Percentiles rank a stretch among this genome's conserved stretches.
Conservation (phyloP, 768 basidiomycete species). For the Naganishia onofrii region DNA sequence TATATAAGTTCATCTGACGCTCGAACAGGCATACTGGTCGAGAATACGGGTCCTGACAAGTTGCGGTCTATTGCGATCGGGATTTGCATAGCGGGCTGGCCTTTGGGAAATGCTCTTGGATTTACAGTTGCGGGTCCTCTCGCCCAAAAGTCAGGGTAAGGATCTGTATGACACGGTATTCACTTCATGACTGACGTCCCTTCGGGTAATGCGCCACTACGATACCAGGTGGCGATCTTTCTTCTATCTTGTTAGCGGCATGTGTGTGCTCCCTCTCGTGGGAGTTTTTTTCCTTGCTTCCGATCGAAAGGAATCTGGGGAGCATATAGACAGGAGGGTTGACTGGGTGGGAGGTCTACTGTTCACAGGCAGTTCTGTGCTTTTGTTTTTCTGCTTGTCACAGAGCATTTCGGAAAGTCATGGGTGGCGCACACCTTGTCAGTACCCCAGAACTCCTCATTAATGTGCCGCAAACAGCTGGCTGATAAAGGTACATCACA, state of each 20-base stretch:
- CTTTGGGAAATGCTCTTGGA: not conserved
- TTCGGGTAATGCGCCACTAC: no score
- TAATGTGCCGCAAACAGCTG: no score
- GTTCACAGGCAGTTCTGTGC: not conserved
- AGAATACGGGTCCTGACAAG: not conserved
- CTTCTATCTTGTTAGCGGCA: not conserved
- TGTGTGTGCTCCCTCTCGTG: not conserved
- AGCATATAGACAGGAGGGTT: not conserved
- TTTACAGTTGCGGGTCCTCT: constrained; percentile 51
- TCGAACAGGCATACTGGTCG: not conserved
- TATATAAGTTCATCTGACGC: not conserved
- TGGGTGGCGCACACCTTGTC: not conserved
- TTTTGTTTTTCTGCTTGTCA: not conserved
- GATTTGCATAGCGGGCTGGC: not conserved
- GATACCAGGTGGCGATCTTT: not conserved
- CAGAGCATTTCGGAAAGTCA: not conserved
- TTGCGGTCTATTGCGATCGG: not conserved
- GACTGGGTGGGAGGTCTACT: not conserved
- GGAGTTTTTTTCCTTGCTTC: not conserved
- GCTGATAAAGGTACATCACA: not conserved
- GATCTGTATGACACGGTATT: not conserved
- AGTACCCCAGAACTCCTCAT: not conserved
- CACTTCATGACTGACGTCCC: not conserved
- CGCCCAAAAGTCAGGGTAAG: not conserved
- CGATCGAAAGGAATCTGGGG: no score